These are phyloP conservation scores for Cutaneotrichosporon dermatis DNA, from an alignment of 1,284 basidiomycete species.

Conservation along the genomic window DNA sequence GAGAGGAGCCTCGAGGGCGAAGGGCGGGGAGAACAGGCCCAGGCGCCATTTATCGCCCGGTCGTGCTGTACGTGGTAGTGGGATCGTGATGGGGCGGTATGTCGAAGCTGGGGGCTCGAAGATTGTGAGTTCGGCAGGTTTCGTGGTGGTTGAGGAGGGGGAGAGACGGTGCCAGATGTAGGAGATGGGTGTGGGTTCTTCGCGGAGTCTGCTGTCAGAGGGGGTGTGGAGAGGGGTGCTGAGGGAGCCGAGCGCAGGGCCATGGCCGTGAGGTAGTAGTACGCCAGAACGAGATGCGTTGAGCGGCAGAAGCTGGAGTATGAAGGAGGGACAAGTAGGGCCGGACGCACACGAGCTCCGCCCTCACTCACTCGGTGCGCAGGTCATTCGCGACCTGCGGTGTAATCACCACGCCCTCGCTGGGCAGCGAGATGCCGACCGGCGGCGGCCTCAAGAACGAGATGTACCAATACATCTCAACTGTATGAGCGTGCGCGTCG, in stretches of 20 bases:
- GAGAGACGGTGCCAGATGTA: slow-evolving; percentile 39
- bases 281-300: no score
- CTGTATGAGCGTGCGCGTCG: no score
- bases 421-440: slow-evolving; percentile 21
- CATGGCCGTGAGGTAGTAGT: no score
- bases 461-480: slow-evolving; percentile 48
- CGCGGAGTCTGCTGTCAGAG: slow-evolving; percentile 26
- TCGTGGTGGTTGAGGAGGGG: slow-evolving; percentile 6
- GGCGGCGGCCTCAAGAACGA: slow-evolving; percentile 49
- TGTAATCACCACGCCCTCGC: slow-evolving; percentile 37
- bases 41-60: slow-evolving; percentile 63
- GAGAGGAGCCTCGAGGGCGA: not conserved
- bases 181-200: slow-evolving; percentile 30
- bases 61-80: slow-evolving; percentile 56
- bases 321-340: no score
- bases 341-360: no score
- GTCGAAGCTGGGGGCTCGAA: slow-evolving; percentile 59
- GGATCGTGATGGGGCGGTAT: slow-evolving; percentile 67
- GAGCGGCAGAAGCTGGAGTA: no score
- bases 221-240: not conserved
- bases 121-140: slow-evolving; percentile 61
- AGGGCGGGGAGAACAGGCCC: slow-evolving; percentile 51
- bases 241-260: not conserved
- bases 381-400: slow-evolving; percentile 51
- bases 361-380: slow-evolving; percentile 43